A percentile compares a stretch with the other conserved stretches of the same genome.
Evolutionary conservation across 345 rosid species (phyloP).

Genomic region (Passiflora organensis): DNA sequence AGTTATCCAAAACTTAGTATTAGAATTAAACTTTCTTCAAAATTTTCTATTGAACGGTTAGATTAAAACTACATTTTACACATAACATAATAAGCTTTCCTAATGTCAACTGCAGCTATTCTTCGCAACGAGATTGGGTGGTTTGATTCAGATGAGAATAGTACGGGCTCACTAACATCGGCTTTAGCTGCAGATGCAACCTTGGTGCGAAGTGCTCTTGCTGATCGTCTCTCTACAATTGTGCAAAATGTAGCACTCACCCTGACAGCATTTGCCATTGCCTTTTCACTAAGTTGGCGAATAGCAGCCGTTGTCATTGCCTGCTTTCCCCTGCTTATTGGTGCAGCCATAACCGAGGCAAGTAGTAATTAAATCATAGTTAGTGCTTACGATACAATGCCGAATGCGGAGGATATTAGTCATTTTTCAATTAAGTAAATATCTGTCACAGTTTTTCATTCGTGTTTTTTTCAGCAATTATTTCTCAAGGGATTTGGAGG

Average conservation of each 20-base stretch:
- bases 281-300: constrained; percentile 73
- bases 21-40: too few species aligned
- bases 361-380: not conserved
- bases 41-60: too few species aligned
- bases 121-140: constrained; percentile 78
- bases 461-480: constrained; percentile 44
- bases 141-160: constrained; percentile 85
- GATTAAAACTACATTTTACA: too few species aligned
- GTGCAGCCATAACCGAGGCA: constrained; percentile 73
- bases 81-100: too few species aligned
- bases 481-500: constrained; percentile 84
- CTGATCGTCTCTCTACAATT: constrained; percentile 75
- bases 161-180: constrained; percentile 56
- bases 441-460: too few species aligned
- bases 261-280: constrained; percentile 60
- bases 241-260: constrained; percentile 75
- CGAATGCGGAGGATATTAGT: too few species aligned
- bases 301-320: constrained; percentile 70
- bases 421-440: too few species aligned
- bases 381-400: too few species aligned
- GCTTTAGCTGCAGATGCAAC: constrained; percentile 80
- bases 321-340: constrained; percentile 70
- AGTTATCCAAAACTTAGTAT: too few species aligned
- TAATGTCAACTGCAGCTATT: constrained; percentile 51
- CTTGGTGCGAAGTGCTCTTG: constrained; percentile 64